Evolutionary conservation across 2,329 filamentous ascomycete genomes (phyloP).

Genomic region (Aspergillus candidus): DNA sequence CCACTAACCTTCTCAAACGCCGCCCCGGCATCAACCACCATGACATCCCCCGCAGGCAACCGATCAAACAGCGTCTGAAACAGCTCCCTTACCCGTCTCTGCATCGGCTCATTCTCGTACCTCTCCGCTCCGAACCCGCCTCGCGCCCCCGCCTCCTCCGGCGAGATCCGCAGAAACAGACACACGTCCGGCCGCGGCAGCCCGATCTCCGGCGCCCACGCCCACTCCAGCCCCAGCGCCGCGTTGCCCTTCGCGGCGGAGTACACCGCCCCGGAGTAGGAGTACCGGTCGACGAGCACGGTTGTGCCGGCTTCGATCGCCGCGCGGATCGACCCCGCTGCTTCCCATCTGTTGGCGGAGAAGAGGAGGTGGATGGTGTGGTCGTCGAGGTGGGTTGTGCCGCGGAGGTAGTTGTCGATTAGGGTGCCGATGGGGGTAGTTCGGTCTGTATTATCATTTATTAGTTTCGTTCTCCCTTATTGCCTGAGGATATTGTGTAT

Average conservation of each 20-base stretch:
- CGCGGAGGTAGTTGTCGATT: constrained; percentile 77
- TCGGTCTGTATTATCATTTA: constrained; percentile 53
- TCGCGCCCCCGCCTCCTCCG: constrained; percentile 63
- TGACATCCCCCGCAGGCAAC: constrained; percentile 48
- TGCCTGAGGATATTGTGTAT: neutral
- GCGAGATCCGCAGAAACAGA: constrained; percentile 76
- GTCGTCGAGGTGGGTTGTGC: constrained; percentile 68
- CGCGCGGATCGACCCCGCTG: constrained; percentile 37
- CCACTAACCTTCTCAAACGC: constrained; percentile 47
- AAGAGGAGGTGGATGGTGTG: constrained; percentile 87
- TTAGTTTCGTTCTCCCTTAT: neutral
- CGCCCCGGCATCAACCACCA: constrained; percentile 50
- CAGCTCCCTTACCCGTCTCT: constrained; percentile 67
- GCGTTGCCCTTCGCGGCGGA: constrained; percentile 78
- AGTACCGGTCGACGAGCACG: constrained; percentile 86
- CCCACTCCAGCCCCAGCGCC: constrained; percentile 67
- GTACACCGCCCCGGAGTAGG: constrained; percentile 91
- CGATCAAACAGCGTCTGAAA: constrained; percentile 54
- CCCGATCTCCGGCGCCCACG: constrained; percentile 74
- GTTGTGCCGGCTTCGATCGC: constrained; percentile 61
- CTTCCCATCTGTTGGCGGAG: constrained; percentile 85
- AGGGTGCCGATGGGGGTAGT: constrained; percentile 78
- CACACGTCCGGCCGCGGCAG: constrained; percentile 83
- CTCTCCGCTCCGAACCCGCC: constrained; percentile 86
- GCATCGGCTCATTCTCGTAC: constrained; percentile 81